phyloP scores from a whole-genome alignment of 2,329 filamentous ascomycete species.

The Fusarium annulatum region DNA sequence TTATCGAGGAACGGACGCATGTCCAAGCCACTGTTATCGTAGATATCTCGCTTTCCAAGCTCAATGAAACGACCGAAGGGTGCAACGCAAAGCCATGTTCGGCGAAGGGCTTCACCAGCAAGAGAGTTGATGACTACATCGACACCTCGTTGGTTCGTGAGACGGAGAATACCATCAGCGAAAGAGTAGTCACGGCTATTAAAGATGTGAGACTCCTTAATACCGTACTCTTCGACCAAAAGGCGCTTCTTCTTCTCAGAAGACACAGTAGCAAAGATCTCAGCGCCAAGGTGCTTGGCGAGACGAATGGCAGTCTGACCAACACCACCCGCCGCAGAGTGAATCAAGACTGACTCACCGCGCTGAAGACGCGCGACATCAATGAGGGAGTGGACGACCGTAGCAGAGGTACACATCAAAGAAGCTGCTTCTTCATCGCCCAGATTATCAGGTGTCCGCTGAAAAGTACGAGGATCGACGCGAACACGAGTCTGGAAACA shows the following conservation, averaged over 20 bases:
- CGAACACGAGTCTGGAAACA: background rate
- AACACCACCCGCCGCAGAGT: background rate
- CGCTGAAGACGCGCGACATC: background rate
- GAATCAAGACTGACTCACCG: background rate
- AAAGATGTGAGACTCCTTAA: background rate
- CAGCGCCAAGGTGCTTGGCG: background rate
- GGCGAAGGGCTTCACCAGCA: constrained; percentile 49
- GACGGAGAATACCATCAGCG: background rate
- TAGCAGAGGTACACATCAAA: background rate
- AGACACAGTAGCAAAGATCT: background rate
- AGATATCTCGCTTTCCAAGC: constrained; percentile 44
- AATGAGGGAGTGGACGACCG: background rate
- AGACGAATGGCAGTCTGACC: background rate
- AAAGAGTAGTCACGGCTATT: background rate
- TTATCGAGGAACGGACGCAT: background rate
- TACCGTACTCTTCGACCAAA: background rate
- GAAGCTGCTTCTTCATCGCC: background rate
- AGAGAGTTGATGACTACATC: constrained; percentile 52
- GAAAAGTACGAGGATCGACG: background rate
- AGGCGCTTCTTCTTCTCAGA: background rate
- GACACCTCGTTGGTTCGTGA: constrained; percentile 41
- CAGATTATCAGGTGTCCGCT: background rate
- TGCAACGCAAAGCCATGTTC: constrained; percentile 46
- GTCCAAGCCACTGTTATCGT: background rate
- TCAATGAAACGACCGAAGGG: constrained; percentile 42